Evolutionary conservation across 768 basidiomycete species (phyloP), one percentile per base, ranked within the genome.

Genomic region (Naganishia antarctica): DNA sequence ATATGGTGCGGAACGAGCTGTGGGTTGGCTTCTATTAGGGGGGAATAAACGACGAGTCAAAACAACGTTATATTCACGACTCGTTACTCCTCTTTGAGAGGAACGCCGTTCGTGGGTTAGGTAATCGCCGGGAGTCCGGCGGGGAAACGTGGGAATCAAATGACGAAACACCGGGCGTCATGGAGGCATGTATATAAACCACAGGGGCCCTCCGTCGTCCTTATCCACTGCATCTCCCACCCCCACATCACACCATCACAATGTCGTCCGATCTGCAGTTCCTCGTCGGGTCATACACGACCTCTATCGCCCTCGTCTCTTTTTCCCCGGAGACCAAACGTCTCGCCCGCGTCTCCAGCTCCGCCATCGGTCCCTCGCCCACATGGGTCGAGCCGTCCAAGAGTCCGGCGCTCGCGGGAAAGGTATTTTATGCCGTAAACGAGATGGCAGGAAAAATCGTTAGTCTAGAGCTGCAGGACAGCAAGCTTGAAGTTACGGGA

Each of bases 351-450:
- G 61, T 72, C 16, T 66, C 68, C 5, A 69, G 73, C 28, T 69
- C 70, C 40, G 67, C 70, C 12, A 70, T 73, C 3, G 74, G 74
- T 5, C 60, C 66, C 28, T 73, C 71, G 59, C 87, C 89, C 0
- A 89, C 88, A 5, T 91, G 90, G 90, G 81, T 92, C 66, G 82
- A 85, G 12, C 77, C 79, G 7, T 83, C 87, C 70, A 15, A n/a
- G 15, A 23, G n/a, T 16, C 16, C 84, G 85, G 0, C 46, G 7
- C 29, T 61, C 47, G 18, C 50, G 75, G 82, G 86, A 66, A 79
- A 77, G 46, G 82, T 83, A 3, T 69, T 90, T 28, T 79, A 89
- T 32, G 86, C 86, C 70, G 79, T 88, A 12, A 85, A 82, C 0
- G 79, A 90, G 21, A 86, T 80, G 0, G 83, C 87, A n/a, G 89